Evolutionary conservation across 805 yeast genomes (phyloP), one percentile per base, ranked within the genome.

Genomic region (Pichia sporocuriosa): DNA sequence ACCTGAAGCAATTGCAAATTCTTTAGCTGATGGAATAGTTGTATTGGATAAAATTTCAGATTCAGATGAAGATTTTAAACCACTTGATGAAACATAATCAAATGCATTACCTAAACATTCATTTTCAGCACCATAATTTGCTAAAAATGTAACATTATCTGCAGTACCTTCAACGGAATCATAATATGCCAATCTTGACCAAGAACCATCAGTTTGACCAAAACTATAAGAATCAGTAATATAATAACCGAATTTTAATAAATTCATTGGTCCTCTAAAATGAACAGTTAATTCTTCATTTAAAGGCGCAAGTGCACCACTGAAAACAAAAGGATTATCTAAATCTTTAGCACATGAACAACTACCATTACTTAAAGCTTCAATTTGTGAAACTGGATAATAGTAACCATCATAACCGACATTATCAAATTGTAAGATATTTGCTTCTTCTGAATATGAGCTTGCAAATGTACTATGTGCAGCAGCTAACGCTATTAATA

Each of bases 281-380:
- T 83, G 93, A 13, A 83, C 86, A 4, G 87, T 78, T 21, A 83
- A 66, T 56, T 78, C 88, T 50, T 73, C 79, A 56, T 81, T 65
- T 30, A 82, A 56, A 6, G 93, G 93, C 22, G 87, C 63, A 53
- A 79, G 75, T 19, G 74, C 43, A 20, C 90, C 90, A 9, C 70
- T 62, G 49, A 78, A 77, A 5, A 53, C 23, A 16, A 35, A 34
- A 24, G 63, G 60, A 19, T 48, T 57, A n/a, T 61, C 57, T 5
- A 48, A 44, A 43, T 68, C 62, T 27, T 66, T 49, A 24, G 59
- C 64, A 54, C 83, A 72, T 9, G 70, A 54, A 61, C 84, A 79
- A 4, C 61, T 51, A 36, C 69, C 71, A 23, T 64, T 51, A 37
- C 62, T 59, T 3, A 67, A 55, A 30, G 74, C 62, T 37, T 64